Conservation (phyloP, 1,139 yeast species). For the Kodamaea alishanica region DNA sequence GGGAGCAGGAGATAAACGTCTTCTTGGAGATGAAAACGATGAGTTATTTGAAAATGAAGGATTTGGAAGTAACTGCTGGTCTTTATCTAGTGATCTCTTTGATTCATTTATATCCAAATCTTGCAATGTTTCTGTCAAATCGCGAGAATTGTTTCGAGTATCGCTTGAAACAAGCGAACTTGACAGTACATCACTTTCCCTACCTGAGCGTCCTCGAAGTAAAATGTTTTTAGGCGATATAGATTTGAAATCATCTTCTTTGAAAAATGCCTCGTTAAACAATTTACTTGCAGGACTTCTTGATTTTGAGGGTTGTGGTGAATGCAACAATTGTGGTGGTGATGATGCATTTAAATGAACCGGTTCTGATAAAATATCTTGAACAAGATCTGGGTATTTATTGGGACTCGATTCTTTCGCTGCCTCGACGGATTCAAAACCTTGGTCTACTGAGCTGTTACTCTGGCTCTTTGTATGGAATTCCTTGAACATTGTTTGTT, state of each 20-base stretch:
- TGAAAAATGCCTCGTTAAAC: slow-evolving; percentile 39
- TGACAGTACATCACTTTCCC: not conserved
- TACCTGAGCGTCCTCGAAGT: slow-evolving; percentile 25
- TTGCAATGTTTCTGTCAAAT: slow-evolving; percentile 26
- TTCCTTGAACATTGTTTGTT: slow-evolving; percentile 32
- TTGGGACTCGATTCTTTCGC: not conserved
- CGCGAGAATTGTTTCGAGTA: slow-evolving; percentile 20
- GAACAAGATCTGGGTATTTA: not conserved
- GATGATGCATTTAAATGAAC: not conserved
- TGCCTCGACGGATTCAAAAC: not conserved
- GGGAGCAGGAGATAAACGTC: slow-evolving; percentile 55
- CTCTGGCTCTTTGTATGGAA: slow-evolving; percentile 9
- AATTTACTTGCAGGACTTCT: slow-evolving; percentile 30
- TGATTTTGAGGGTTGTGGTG: slow-evolving; percentile 35
- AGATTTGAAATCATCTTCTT: slow-evolving; percentile 26
- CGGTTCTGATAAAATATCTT: slow-evolving; percentile 6
- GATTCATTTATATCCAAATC: slow-evolving; percentile 23
- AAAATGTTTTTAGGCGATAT: slow-evolving; percentile 43
- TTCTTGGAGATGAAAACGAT: slow-evolving; percentile 47
- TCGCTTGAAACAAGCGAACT: slow-evolving; percentile 11
- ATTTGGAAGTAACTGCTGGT: slow-evolving; percentile 3
- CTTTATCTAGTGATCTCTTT: slow-evolving; percentile 10
- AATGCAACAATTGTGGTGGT: slow-evolving; percentile 14
- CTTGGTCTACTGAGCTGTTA: slow-evolving; percentile 6
- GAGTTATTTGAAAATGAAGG: slow-evolving; percentile 25